phyloP scores from a whole-genome alignment of 139 green algal species.

The Pedinophyceae sp. region DNA sequence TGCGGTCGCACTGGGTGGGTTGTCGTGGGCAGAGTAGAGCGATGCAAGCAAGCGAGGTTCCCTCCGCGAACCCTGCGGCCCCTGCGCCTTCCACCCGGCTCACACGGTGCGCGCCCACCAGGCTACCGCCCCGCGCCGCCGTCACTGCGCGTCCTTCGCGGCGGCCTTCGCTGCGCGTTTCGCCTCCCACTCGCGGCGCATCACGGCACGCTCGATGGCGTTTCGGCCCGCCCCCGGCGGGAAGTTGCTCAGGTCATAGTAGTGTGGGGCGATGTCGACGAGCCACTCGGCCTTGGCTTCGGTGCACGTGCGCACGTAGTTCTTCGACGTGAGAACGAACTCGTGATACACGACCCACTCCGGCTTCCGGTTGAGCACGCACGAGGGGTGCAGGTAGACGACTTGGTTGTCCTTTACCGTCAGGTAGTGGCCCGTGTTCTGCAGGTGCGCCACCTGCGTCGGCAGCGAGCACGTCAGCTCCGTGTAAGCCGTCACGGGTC shows the following conservation, averaged over 20 bases:
- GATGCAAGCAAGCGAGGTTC: no score
- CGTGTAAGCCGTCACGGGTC: no score
- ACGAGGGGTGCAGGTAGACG: constrained; percentile 90
- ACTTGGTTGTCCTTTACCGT: constrained; percentile 99
- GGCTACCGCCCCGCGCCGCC: no score
- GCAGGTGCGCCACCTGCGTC: constrained; percentile 74
- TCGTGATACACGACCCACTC: constrained; percentile 98
- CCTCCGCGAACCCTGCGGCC: no score
- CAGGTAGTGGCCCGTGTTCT: constrained; percentile 82
- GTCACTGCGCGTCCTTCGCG: no score
- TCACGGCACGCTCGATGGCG: background rate
- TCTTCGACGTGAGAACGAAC: constrained; percentile 93
- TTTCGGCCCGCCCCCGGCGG: constrained; percentile 18
- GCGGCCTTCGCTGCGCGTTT: no score
- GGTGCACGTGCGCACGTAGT: constrained; percentile 90
- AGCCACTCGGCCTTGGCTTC: constrained; percentile 94
- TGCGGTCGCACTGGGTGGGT: no score
- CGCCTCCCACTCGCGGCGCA: no score
- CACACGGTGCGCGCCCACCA: no score
- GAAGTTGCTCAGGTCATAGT: constrained; percentile 96
- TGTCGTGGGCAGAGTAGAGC: no score
- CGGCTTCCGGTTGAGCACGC: constrained; percentile 83
- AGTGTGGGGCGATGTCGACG: constrained; percentile 85
- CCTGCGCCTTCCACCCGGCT: no score
- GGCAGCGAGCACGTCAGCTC: background rate